These are phyloP conservation scores for Debaryomyces udenii DNA, from an alignment of 1,139 yeast species.

Conservation along the genomic window DNA sequence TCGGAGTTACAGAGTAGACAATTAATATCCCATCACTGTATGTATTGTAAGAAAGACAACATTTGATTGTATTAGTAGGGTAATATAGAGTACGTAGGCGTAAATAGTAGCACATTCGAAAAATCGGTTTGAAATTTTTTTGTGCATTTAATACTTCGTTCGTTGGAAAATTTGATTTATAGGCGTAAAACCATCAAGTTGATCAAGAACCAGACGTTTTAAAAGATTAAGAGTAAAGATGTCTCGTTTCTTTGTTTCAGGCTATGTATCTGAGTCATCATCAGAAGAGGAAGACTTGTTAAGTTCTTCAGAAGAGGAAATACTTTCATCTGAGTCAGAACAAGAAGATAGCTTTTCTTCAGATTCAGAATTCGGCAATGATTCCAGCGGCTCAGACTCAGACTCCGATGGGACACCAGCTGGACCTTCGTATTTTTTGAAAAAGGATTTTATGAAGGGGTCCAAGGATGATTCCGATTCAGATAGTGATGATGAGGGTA, in stretches of 20 bases:
- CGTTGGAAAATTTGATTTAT: conserved; percentile 19
- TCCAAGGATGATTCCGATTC: conserved; percentile 50
- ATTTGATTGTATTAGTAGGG: conserved; percentile 2
- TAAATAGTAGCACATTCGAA: conserved; percentile 14
- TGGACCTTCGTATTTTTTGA: conserved; percentile 62
- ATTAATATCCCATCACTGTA: conserved; percentile 12
- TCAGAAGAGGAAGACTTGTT: conserved; percentile 77
- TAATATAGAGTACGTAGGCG: conserved; percentile 9
- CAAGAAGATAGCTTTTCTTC: conserved; percentile 37
- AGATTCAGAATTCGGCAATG: conserved; percentile 45
- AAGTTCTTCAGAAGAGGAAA: conserved; percentile 71
- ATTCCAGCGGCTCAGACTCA: conserved; percentile 37
- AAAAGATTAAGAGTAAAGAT: conserved; percentile 30
- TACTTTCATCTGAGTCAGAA: conserved; percentile 49
- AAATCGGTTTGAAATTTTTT: conserved; percentile 13
- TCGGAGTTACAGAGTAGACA: conserved; percentile 41
- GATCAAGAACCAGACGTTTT: conserved; percentile 9
- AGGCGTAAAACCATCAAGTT: conserved; percentile 5
- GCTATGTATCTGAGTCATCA: conserved; percentile 64
- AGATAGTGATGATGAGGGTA: conserved; percentile 66
- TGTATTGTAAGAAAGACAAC: background rate
- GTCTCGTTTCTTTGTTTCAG: conserved; percentile 79
- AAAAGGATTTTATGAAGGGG: conserved; percentile 55
- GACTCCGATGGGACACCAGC: conserved; percentile 47
- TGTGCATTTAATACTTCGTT: conserved; percentile 14